Evolutionary conservation across 805 yeast species (phyloP), one percentile per base, ranked within the genome.

Genomic region (Kuraishia piskuri): DNA sequence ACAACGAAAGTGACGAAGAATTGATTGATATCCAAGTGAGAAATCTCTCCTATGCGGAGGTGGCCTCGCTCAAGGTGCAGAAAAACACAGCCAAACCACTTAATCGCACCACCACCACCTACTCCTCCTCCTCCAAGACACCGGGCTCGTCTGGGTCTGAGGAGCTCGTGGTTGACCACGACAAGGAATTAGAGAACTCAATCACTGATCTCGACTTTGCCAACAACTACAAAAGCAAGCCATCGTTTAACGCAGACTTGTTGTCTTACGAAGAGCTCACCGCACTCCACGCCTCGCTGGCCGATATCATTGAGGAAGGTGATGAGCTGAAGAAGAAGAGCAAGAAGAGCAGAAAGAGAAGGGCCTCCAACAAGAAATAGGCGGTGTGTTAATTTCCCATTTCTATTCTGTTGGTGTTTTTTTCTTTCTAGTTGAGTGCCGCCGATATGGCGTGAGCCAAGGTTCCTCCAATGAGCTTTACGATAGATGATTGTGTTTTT

Each of bases 31-130:
- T 79, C 52, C 71, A 72, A 50, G 62, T 77, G 46, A 73, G 80
- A 52, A 70, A 73, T 53, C 63, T 78, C 59, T 75, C 82, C 8
- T 79, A 79, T 60, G 82, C 82, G 12, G 84, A 79, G 65, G 81
- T 74, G 22, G 80, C 80, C 12, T 63, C 74, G 1, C 60, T 71
- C 52, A 64, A 56, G 53, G 59, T 55, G 40, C 56, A 23, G 25
- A 46, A 50, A 25, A 31, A 20, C 22, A 50, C 12, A 12, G 22
- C 47, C 22, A n/a, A 19, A 9, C 31, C 50, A 17, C 22, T 19
- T n/a, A 36, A 19, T 24, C 20, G 47, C 14, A 19, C 24, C 26
- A 25, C 19, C 23, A 20, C n/a, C 10, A 24, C 24, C 20, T n/a
- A 10, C 8, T 23, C 45, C 10, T 26, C 51, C 21, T 7, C 48